Evolutionary conservation across 2,329 filamentous ascomycete species (phyloP), one percentile per base, ranked within the genome.

Genomic region (Cladophialophora immunda): DNA sequence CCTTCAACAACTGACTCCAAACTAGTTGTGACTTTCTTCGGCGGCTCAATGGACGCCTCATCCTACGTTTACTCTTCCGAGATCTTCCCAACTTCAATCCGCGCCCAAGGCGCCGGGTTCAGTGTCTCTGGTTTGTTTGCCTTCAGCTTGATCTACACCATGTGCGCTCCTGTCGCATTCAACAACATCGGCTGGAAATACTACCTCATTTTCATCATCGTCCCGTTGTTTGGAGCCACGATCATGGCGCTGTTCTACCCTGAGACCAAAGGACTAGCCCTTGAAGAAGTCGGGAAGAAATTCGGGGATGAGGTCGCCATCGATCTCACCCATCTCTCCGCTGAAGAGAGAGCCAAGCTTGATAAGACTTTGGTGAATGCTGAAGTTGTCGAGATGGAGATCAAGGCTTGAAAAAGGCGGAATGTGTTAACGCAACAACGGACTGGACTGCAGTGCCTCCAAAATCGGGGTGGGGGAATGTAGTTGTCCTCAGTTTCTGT

Each of bases 1-100:
- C 13, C 25, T n/a, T 11, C 19, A 27, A 4, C 17, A 11, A 45
- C 52, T 58, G 30, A 59, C 17, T 19, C 59, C 3, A n/a, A 32
- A 22, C 29, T 25, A 66, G 64, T 67, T 13, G 65, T 67, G 32
- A 70, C 77, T 56, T 81, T 77, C 71, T 81, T 78, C 76, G 67
- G 63, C 17, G 58, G 63, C 34, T 64, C 54, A n/a, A 65, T 70
- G 62, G 68, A 70, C 36, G 68, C 66, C 15, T 63, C 50, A 13
- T 65, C 64, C 9, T 70, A 66, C 36, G 61, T 62, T 4, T 70
- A 70, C 60, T 63, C 66, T 32, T 77, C 78, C 1, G 81, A 83
- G 71, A 82, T 83, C 19, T 82, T 81, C 71, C 81, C 79, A 1
- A 82, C 75, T 22, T 75, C 78, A 60, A 70, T 80, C n/a, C 75